Evolutionary conservation across 768 basidiomycete genomes (phyloP).

Genomic region (Astraeus odoratus): DNA sequence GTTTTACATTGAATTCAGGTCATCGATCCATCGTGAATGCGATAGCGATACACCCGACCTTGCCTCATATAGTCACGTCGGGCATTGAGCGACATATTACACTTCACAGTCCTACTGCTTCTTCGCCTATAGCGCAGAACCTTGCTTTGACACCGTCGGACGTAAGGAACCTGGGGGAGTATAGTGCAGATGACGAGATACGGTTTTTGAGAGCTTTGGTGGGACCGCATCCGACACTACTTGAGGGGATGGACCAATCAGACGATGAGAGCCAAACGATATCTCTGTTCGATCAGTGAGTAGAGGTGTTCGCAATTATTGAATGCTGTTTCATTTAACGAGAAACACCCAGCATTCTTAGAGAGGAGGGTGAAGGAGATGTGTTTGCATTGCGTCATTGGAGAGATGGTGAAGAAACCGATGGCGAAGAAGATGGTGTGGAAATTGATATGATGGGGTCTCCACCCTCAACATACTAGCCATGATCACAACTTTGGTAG

Average conservation of each 20-base stretch:
- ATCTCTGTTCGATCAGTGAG: conserved; percentile 68
- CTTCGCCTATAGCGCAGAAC: conserved; percentile 44
- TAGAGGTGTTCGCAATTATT: conserved; percentile 7
- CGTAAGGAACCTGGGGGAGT: conserved; percentile 39
- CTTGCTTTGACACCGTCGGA: conserved; percentile 39
- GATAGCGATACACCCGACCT: conserved; percentile 61
- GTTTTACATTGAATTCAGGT: conserved; percentile 31
- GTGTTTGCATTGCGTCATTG: conserved; percentile 44
- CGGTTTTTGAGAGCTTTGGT: conserved; percentile 33
- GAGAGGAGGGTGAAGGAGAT: conserved; percentile 50
- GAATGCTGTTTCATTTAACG: conserved; percentile 6
- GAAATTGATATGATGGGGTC: conserved; percentile 18
- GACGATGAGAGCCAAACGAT: conserved; percentile 46
- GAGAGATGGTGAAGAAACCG: conserved; percentile 26
- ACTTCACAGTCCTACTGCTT: conserved; percentile 59
- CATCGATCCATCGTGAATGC: conserved; percentile 77
- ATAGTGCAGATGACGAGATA: conserved; percentile 27
- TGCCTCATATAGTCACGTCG: conserved; percentile 59
- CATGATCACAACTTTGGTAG: no score
- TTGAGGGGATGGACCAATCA: conserved; percentile 21
- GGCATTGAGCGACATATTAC: conserved; percentile 68
- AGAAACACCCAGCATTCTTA: conserved; percentile 45
- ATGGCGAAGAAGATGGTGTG: conserved; percentile 16
- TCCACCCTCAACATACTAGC: no score
- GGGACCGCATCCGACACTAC: conserved; percentile 21